phyloP scores from a whole-genome alignment of 2,329 filamentous ascomycete genomes.

The Colletotrichum agaves region DNA sequence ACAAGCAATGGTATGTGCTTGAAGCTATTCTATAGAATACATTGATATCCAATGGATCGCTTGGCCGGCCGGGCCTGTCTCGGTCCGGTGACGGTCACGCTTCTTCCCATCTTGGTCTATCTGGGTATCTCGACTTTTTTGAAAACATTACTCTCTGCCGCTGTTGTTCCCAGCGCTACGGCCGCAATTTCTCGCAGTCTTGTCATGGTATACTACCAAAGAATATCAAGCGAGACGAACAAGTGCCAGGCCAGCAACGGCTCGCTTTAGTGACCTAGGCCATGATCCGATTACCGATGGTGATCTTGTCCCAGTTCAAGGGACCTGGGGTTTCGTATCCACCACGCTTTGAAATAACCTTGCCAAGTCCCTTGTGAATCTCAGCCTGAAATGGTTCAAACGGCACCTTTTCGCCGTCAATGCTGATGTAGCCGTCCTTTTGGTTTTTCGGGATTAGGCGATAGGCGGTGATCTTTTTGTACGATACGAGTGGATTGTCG shows the following conservation, averaged over 20 bases:
- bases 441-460: conserved; percentile 81
- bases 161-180: background rate
- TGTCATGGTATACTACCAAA: too few species aligned
- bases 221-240: too few species aligned
- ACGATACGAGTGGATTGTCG: conserved; percentile 79
- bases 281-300: conserved; percentile 44
- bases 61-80: conserved; percentile 9
- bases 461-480: conserved; percentile 89
- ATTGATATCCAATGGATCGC: conserved; percentile 33
- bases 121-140: conserved; percentile 37
- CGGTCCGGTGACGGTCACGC: conserved; percentile 3
- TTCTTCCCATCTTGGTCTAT: conserved; percentile 32
- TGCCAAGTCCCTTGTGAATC: conserved; percentile 83
- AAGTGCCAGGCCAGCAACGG: too few species aligned
- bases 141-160: conserved; percentile 8
- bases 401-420: conserved; percentile 89
- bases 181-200: too few species aligned
- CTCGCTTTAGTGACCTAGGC: conserved; percentile 19
- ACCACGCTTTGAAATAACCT: conserved; percentile 82
- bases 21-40: conserved; percentile 32
- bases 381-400: conserved; percentile 94
- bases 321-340: conserved; percentile 75
- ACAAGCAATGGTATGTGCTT: conserved; percentile 21
- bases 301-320: conserved; percentile 58
- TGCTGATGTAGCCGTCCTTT: conserved; percentile 85